Base-by-base conservation (phyloP, 345 rosid genomes). In the Linum usitatissimum region DNA sequence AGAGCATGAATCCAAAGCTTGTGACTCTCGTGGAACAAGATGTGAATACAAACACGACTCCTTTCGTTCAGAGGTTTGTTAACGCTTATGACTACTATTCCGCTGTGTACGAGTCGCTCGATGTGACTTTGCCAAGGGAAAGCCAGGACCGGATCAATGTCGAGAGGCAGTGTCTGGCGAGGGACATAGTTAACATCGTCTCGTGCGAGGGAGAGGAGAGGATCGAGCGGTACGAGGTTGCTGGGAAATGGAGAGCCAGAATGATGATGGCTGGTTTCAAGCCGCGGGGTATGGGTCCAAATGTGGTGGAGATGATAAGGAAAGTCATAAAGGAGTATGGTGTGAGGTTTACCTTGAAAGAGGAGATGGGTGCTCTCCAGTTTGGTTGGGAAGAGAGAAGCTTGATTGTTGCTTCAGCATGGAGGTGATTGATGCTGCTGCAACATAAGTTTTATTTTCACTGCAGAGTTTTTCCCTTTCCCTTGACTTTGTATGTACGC, bases 161-260 rank as follows among this genome's bases (percentile, higher is more conserved):
- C 8, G 99, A 93, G 70, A 84, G 79, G 59, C 99, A 93, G 62
- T 93, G 99, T 69, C 84, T 93, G 61, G 99, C 99, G 10, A 78
- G 96, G 21, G 99, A 93, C 69, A 93, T 93, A 56, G 93, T 93
- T 8, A 93, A 93, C 76, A 77, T 93, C 5, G 81, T 93, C 18
- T 97, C 99, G 3, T 93, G 99, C 0, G 99, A 93, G 68, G 99
- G 99, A 48, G 97, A 87, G 71, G 99, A 90, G 64, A 78, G 99
- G 64, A 86, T 93, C 0, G 99, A 93, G 64, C 78, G 99, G 39
- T 90, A 84, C 10, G 99, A 93, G 65, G 86, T 80, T 63, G 97
- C 97, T 0, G 94, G 96, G 57, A 90, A 90, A 73, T 93, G 99
- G 99, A 80, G 96, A 61, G 91, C 94, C 3, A 86, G 99, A 75